These are phyloP conservation scores for Pythium phragmitis DNA, from an alignment of 352 stramenopile species.

Conservation along the genomic window DNA sequence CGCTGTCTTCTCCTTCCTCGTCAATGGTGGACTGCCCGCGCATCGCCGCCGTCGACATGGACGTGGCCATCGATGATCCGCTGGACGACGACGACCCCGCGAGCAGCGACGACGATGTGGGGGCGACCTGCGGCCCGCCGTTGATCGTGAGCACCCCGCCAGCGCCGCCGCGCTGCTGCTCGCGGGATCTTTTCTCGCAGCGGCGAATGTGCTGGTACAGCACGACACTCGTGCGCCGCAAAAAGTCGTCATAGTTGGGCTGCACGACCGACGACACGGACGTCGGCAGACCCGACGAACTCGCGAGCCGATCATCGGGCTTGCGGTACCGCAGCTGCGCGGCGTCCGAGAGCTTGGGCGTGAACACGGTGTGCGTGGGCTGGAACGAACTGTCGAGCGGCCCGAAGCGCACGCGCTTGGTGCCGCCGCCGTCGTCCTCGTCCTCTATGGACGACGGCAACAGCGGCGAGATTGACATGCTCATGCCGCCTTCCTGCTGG, in stretches of 20 bases:
- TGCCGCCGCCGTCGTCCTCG: conserved; percentile 25
- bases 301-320: conserved; percentile 68
- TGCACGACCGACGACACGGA: conserved; percentile 82
- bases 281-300: conserved; percentile 57
- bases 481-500: conserved; percentile 43
- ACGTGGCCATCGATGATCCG: neutral
- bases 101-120: neutral
- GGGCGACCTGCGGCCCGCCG: conserved; percentile 1
- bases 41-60: neutral
- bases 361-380: conserved; percentile 86
- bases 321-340: conserved; percentile 75
- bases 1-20: conserved; percentile 11
- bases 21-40: conserved; percentile 11
- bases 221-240: conserved; percentile 86
- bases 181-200: conserved; percentile 77
- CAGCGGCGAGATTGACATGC: conserved; percentile 76
- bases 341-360: conserved; percentile 65
- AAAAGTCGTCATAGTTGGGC: conserved; percentile 90
- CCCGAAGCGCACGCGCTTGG: conserved; percentile 75
- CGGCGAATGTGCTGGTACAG: conserved; percentile 88
- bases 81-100: neutral
- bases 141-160: conserved; percentile 4
- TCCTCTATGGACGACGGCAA: conserved; percentile 79
- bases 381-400: conserved; percentile 44
- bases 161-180: conserved; percentile 48